Percentiles rank a stretch among this genome's conserved stretches.
Conservation (phyloP, 805 yeast species). For the Pichia gijzeniarum region DNA sequence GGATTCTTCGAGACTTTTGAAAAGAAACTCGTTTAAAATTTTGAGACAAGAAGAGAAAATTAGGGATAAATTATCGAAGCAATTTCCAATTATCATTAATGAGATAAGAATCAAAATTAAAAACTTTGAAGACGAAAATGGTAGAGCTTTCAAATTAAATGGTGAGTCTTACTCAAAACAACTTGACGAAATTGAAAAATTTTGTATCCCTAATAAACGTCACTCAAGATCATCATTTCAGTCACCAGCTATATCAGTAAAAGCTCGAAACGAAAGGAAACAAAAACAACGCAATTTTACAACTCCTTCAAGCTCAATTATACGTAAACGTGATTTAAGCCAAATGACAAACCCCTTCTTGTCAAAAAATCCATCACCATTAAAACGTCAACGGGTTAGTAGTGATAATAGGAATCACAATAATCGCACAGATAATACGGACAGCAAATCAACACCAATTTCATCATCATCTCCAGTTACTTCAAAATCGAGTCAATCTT, state of each 20-base stretch:
- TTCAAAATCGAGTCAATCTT: not conserved
- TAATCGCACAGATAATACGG: no score
- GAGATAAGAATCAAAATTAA: slow-evolving; percentile 42
- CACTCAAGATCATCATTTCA: slow-evolving; percentile 10
- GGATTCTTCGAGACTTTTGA: slow-evolving; percentile 72
- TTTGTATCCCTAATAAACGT: slow-evolving; percentile 13
- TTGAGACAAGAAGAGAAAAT: slow-evolving; percentile 73
- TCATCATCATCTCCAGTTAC: slow-evolving; percentile 4
- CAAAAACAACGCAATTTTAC: not conserved
- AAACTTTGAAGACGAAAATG: slow-evolving; percentile 40
- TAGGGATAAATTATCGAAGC: slow-evolving; percentile 59
- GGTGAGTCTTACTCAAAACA: slow-evolving; percentile 42
- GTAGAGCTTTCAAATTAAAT: slow-evolving; percentile 36
- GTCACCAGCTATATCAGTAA: not conserved
- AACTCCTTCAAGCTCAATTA: slow-evolving; percentile 18
- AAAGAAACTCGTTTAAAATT: slow-evolving; percentile 72
- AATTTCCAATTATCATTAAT: slow-evolving; percentile 57
- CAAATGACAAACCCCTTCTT: slow-evolving; percentile 24
- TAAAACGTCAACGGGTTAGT: slow-evolving; percentile 2
- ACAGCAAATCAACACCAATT: not conserved
- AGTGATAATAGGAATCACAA: no score
- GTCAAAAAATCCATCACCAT: slow-evolving; percentile 13
- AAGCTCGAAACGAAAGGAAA: not conserved
- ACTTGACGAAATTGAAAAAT: slow-evolving; percentile 20
- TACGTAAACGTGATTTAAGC: slow-evolving; percentile 14